A percentile compares a stretch with the other conserved stretches of the same genome.
Evolutionary conservation across 371 early-diverging fungal genomes (phyloP).

Genomic region (Syncephalastrum contaminatum): DNA sequence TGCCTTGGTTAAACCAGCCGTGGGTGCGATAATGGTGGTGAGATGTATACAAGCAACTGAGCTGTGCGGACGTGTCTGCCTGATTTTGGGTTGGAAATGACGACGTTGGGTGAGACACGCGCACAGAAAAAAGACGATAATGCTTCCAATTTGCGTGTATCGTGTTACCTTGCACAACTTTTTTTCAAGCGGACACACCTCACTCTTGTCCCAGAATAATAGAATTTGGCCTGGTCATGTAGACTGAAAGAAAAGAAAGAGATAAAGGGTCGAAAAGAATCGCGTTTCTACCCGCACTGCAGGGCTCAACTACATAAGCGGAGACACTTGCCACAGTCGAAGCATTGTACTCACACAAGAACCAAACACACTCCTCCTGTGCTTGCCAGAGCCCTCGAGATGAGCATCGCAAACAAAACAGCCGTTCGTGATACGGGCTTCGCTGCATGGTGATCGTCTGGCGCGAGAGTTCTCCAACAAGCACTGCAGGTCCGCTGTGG

Average conservation of each 20-base stretch:
- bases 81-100: too few species aligned
- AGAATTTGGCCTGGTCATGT: conserved; percentile 53
- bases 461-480: conserved; percentile 24
- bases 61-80: conserved; percentile 65
- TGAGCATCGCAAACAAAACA: conserved; percentile 70
- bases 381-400: too few species aligned
- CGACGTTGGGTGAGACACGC: neutral
- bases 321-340: conserved; percentile 45
- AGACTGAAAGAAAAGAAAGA: conserved; percentile 21
- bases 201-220: conserved; percentile 69
- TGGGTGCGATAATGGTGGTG: conserved; percentile 65
- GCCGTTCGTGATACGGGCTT: conserved; percentile 54
- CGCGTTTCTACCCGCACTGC: too few species aligned
- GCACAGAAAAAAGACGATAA: neutral
- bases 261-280: too few species aligned
- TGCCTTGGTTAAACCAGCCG: conserved; percentile 59
- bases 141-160: neutral
- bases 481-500: conserved; percentile 57
- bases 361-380: too few species aligned
- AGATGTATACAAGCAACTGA: conserved; percentile 72
- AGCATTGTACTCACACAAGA: conserved; percentile 53
- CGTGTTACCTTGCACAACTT: conserved; percentile 58
- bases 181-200: conserved; percentile 84
- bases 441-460: conserved; percentile 16
- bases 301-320: conserved; percentile 54